Evolutionary conservation across 352 stramenopile genomes (phyloP).

Genomic region (Achlya hypogyna): DNA sequence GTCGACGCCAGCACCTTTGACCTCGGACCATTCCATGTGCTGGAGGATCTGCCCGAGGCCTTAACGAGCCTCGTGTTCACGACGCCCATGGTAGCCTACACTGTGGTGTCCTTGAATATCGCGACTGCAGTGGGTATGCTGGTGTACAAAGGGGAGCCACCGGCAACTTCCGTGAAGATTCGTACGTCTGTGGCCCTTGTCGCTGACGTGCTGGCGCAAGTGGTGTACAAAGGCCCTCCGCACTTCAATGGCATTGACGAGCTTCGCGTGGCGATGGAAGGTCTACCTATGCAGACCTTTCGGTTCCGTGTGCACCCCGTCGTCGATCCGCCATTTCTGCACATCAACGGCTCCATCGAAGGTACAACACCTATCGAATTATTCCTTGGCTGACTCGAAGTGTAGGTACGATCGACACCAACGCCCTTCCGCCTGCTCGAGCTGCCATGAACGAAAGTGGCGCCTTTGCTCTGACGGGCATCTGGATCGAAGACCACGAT

Average conservation of each 20-base stretch:
- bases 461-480: not conserved
- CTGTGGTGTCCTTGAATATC: not conserved
- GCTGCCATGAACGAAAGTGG: not conserved
- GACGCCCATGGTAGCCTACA: not conserved
- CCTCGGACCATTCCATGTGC: not conserved
- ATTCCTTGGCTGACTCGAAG: not conserved
- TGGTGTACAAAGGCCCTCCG: not conserved
- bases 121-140: not conserved
- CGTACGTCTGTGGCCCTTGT: not conserved
- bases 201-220: not conserved
- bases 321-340: not conserved
- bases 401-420: not conserved
- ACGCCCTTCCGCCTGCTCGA: not conserved
- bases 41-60: not conserved
- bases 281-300: not conserved
- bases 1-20: not conserved
- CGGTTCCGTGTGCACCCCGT: not conserved
- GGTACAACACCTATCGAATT: not conserved
- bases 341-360: conserved; percentile 14
- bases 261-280: not conserved
- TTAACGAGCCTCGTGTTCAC: not conserved
- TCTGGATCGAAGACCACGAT: conserved; percentile 13
- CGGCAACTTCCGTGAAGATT: not conserved
- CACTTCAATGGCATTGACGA: conserved; percentile 3
- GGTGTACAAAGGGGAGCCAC: too few relatives aligned